These are phyloP conservation scores for Calonectria honghensis DNA, from an alignment of 2,329 filamentous ascomycete species.

Conservation along the genomic window DNA sequence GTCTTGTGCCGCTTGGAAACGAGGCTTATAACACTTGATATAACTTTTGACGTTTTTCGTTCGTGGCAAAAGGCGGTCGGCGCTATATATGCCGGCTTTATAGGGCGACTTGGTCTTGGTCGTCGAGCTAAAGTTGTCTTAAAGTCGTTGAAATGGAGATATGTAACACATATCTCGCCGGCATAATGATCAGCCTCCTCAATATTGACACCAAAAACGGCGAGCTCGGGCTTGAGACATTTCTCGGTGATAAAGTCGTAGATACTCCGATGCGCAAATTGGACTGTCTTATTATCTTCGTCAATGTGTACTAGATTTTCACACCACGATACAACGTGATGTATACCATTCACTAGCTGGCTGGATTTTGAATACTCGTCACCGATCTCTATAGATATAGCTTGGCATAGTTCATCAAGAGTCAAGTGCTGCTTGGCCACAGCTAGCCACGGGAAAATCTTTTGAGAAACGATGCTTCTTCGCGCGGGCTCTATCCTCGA, in stretches of 20 bases:
- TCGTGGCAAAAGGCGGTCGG: background rate
- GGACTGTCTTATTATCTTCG: conserved; percentile 56
- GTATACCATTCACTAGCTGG: conserved; percentile 54
- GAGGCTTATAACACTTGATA: background rate
- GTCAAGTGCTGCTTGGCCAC: conserved; percentile 57
- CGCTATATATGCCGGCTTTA: background rate
- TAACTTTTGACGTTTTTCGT: no score
- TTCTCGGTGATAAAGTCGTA: conserved; percentile 52
- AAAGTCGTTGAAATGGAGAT: conserved; percentile 64
- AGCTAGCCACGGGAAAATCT: conserved; percentile 54
- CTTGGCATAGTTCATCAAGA: conserved; percentile 62
- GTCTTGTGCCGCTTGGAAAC: no score
- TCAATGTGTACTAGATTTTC: conserved; percentile 59
- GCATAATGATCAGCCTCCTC: conserved; percentile 54
- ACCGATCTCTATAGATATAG: conserved; percentile 59
- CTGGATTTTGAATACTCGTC: conserved; percentile 48
- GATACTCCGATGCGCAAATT: conserved; percentile 60
- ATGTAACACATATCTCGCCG: conserved; percentile 63
- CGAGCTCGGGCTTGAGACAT: conserved; percentile 16
- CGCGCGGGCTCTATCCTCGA: conserved; percentile 35
- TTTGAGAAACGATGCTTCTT: background rate
- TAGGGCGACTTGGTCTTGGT: background rate
- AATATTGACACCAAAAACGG: conserved; percentile 45
- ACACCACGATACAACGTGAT: conserved; percentile 56
- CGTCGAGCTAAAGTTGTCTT: conserved; percentile 53